Evolutionary conservation across 768 basidiomycete species (phyloP).

Genomic region (Suillus subalutaceus): DNA sequence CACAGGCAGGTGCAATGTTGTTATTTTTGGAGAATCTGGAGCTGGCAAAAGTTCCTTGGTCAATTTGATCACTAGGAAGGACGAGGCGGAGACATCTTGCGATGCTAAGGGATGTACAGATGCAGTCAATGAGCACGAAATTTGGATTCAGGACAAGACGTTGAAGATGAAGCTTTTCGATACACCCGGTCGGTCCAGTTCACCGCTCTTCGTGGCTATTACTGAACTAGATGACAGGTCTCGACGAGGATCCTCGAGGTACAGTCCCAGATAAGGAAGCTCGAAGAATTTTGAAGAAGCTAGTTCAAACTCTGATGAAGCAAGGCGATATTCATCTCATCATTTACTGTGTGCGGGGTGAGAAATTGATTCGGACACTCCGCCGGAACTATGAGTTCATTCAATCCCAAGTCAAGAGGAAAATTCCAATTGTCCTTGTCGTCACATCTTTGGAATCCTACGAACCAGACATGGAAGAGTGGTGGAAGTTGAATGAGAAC

Average conservation of each 20-base stretch:
- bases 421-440: slow-evolving; percentile 39
- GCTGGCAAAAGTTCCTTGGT: not conserved
- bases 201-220: no score
- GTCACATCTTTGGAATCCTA: slow-evolving; percentile 41
- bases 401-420: slow-evolving; percentile 38
- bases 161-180: no score
- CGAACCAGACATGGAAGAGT: slow-evolving; percentile 27
- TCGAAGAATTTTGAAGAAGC: not conserved
- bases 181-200: no score
- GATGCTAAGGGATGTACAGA: not conserved
- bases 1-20: not conserved
- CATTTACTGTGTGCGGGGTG: slow-evolving; percentile 41
- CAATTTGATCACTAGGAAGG: not conserved
- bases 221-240: no score
- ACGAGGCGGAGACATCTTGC: not conserved
- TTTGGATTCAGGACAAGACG: not conserved
- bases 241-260: no score
- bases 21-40: not conserved
- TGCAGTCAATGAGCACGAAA: not conserved
- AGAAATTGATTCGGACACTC: slow-evolving; percentile 37
- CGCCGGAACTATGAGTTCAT: slow-evolving; percentile 38
- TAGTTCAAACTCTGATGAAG: not conserved
- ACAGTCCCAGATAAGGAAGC: no score
- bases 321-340: slow-evolving; percentile 41
- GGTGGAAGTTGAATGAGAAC: slow-evolving; percentile 41